Conservation (phyloP, 768 basidiomycete genomes). For the Rhodosporidiobolus sp. region DNA sequence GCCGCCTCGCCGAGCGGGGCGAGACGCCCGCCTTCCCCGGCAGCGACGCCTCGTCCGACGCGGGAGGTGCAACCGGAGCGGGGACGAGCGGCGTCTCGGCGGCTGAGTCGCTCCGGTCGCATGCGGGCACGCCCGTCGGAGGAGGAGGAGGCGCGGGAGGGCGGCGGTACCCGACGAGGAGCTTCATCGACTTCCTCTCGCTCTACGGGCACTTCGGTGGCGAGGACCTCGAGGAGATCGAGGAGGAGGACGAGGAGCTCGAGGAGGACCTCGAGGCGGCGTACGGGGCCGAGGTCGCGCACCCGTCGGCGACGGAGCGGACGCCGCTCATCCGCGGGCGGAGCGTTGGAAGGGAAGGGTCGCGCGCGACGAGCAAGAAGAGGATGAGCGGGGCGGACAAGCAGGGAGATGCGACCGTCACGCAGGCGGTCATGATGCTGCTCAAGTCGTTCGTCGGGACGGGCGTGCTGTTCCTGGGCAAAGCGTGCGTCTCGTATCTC, state of each 20-base stretch:
- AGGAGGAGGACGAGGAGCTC: constrained; percentile 71
- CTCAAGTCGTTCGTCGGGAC: constrained; percentile 94
- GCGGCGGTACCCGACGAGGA: constrained; percentile 10
- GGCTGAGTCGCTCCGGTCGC: neutral
- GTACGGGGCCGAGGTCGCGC: constrained; percentile 13
- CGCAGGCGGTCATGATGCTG: constrained; percentile 89
- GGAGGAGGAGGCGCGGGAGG: too few relatives aligned
- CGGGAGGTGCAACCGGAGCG: neutral
- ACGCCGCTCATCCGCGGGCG: constrained; percentile 45
- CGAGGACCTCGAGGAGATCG: constrained; percentile 74
- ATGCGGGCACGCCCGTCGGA: too few relatives aligned
- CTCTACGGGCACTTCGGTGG: constrained; percentile 95
- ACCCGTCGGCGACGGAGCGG: constrained; percentile 36
- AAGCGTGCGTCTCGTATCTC: constrained; percentile 62
- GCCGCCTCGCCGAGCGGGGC: constrained; percentile 11
- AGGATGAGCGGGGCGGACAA: constrained; percentile 57
- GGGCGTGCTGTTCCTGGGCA: constrained; percentile 91
- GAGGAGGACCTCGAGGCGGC: constrained; percentile 54
- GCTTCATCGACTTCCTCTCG: constrained; percentile 63
- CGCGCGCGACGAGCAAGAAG: constrained; percentile 41
- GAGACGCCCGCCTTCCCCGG: neutral
- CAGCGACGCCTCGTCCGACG: constrained; percentile 18
- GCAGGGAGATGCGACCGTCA: constrained; percentile 81
- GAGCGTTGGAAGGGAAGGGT: constrained; percentile 19
- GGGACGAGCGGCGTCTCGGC: constrained; percentile 8